These are phyloP conservation scores for Diutina pseudorugosa DNA, from an alignment of 1,139 yeast species.

Conservation along the genomic window DNA sequence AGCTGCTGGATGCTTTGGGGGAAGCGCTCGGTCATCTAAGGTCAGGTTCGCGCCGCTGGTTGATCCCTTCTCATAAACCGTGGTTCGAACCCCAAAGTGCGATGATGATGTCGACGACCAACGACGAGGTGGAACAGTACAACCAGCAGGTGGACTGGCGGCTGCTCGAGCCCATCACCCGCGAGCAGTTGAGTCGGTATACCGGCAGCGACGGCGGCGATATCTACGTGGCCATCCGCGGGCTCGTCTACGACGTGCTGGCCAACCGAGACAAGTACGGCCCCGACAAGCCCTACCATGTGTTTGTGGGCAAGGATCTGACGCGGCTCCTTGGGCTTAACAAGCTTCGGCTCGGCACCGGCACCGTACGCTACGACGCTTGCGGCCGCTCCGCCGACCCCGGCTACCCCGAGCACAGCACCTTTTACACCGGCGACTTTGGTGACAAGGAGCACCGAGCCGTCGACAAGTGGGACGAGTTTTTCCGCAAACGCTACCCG, in stretches of 20 bases:
- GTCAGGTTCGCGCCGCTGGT: not conserved
- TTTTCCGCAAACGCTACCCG: constrained; percentile 38
- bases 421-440: constrained; percentile 38
- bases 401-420: constrained; percentile 11
- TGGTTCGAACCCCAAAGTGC: no score
- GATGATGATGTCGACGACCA: not conserved
- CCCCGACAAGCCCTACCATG: constrained; percentile 61
- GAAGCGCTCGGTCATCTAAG: constrained; percentile 25
- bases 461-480: constrained; percentile 46
- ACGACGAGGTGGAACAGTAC: not conserved
- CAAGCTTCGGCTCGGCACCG: constrained; percentile 26
- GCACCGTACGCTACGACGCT: constrained; percentile 20
- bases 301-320: constrained; percentile 67
- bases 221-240: constrained; percentile 64
- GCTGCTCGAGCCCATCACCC: constrained; percentile 22
- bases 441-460: constrained; percentile 36
- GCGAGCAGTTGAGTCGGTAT: constrained; percentile 21
- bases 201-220: constrained; percentile 22
- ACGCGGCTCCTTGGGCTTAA: constrained; percentile 52
- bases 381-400: constrained; percentile 4
- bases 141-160: constrained; percentile 14
- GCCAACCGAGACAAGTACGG: constrained; percentile 57
- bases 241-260: constrained; percentile 68
- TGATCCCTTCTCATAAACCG: no score
- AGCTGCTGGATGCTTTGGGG: constrained; percentile 55